Base-by-base conservation (phyloP, 768 basidiomycete genomes). In the Leucocoprinus sp. region DNA sequence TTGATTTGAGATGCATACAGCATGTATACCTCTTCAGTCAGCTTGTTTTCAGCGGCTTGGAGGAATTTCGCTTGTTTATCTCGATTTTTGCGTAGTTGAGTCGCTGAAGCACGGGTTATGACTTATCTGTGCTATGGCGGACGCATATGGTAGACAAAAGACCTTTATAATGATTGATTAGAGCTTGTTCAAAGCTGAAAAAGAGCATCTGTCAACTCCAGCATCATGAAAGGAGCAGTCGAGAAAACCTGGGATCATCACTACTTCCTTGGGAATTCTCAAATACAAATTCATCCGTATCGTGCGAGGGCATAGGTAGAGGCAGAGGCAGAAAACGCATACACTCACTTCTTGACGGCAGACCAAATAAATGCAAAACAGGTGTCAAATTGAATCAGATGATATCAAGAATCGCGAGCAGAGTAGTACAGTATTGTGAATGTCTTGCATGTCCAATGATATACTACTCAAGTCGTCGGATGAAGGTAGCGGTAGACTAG, bases 391-490 rank as follows among this genome's bases (percentile, higher is more conserved):
- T 14, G n/a, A 31, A 21, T 38, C 37, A 2, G 14, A 11, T 26
- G 8, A n/a, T 27, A 48, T 28, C 17, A 18, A 26, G 34, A 66
- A 66, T 22, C 64, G 61, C 15, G 63, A 64, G 41, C 64, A 66
- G 11, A 66, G 44, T 15, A 68, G 39, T 7, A 50, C 55, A 7
- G 37, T 57, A 28, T 57, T 37, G 24, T 56, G 50, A 18, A 55
- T 42, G 6, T 48, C 54, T 8, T 56, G n/a, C n/a, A n/a, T 49
- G 18, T 58, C 58, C 8, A 49, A 52, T 14, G 46, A 28, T 45
- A 50, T 34, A 17, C 49, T 48, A 23, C 51, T 40, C 0, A 49
- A 46, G 11, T 50, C 35, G 4, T 53, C 53, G 1, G 43, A 60
- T 11, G 52, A 38, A 14, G 60, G 54, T 28, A 55, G 53, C 14